A percentile compares a stretch with the other conserved stretches of the same genome.
phyloP scores from a whole-genome alignment of 2,329 filamentous ascomycete genomes.

The Penicillium digitatum region DNA sequence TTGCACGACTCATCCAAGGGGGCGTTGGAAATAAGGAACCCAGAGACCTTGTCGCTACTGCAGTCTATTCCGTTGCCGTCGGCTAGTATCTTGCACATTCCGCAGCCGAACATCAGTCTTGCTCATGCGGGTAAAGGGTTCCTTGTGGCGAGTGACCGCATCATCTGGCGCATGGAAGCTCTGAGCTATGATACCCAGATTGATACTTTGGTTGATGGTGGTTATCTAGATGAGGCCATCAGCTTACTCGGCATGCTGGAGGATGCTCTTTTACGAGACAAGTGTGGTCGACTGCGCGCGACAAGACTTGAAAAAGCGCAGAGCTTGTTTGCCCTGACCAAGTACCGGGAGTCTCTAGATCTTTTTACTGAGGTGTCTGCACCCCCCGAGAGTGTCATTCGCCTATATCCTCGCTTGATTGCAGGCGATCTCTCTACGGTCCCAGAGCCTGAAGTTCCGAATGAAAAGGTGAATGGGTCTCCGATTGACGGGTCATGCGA shows the following conservation, averaged over 20 bases:
- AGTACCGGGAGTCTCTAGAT: constrained; percentile 81
- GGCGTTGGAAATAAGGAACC: constrained; percentile 83
- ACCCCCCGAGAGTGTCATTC: constrained; percentile 81
- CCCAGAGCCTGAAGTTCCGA: constrained; percentile 44
- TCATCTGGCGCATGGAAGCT: constrained; percentile 93
- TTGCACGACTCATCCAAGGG: constrained; percentile 80
- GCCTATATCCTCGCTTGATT: constrained; percentile 76
- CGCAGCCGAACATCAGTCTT: constrained; percentile 87
- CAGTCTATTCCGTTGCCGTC: constrained; percentile 80
- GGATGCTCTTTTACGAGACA: constrained; percentile 81
- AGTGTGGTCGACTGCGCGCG: constrained; percentile 72
- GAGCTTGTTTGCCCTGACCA: constrained; percentile 72
- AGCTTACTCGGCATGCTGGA: constrained; percentile 86
- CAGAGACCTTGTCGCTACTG: constrained; percentile 81
- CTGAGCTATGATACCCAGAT: constrained; percentile 89
- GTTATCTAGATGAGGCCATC: constrained; percentile 82
- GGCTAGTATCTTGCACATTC: constrained; percentile 82
- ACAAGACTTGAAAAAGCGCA: constrained; percentile 92
- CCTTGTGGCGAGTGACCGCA: constrained; percentile 83
- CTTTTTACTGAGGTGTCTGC: constrained; percentile 87
- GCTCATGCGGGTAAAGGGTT: constrained; percentile 96
- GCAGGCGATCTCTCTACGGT: constrained; percentile 72
- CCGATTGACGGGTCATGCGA: constrained; percentile 30
- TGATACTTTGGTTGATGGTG: constrained; percentile 69
- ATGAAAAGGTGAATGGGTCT: constrained; percentile 31